Percentiles rank a stretch among this genome's conserved stretches.
phyloP scores from a whole-genome alignment of 2,329 filamentous ascomycete genomes.

The Tolypocladium inflatum region DNA sequence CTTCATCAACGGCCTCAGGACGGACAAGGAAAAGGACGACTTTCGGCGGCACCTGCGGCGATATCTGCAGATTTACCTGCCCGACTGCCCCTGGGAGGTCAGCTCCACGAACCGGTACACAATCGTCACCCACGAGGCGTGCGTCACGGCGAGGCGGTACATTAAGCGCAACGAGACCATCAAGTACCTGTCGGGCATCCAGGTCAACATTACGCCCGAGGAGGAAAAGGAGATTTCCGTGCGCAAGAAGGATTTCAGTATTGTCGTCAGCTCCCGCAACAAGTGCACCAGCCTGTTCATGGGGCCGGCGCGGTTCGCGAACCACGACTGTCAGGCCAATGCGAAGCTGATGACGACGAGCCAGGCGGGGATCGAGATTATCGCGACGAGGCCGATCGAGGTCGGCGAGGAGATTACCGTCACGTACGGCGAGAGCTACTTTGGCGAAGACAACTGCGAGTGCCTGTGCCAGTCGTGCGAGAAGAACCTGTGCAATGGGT shows the following conservation, averaged over 20 bases:
- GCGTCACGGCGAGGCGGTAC: constrained; percentile 68
- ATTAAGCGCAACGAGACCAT: constrained; percentile 79
- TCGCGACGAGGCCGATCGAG: constrained; percentile 72
- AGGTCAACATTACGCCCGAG: constrained; percentile 85
- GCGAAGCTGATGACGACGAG: constrained; percentile 77
- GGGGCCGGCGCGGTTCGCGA: constrained; percentile 90
- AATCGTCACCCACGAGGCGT: constrained; percentile 80
- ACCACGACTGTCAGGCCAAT: constrained; percentile 94
- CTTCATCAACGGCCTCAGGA: constrained; percentile 58
- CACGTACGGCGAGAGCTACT: constrained; percentile 91
- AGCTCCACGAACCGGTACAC: constrained; percentile 89
- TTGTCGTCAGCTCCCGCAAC: constrained; percentile 86
- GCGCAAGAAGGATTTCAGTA: constrained; percentile 88
- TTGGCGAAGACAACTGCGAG: constrained; percentile 89
- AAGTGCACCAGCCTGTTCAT: constrained; percentile 89
- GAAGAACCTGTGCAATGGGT: constrained; percentile 65
- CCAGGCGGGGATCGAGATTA: constrained; percentile 80
- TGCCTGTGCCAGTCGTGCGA: constrained; percentile 90
- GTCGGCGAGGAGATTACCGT: constrained; percentile 94
- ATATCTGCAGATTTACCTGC: constrained; percentile 86
- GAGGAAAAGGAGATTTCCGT: constrained; percentile 76
- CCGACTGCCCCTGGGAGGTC: constrained; percentile 92
- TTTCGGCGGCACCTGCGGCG: constrained; percentile 79
- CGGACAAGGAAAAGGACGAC: constrained; percentile 73
- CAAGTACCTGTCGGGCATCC: constrained; percentile 84